Evolutionary conservation across 2,329 filamentous ascomycete species (phyloP).

Genomic region (Fusarium concolor): DNA sequence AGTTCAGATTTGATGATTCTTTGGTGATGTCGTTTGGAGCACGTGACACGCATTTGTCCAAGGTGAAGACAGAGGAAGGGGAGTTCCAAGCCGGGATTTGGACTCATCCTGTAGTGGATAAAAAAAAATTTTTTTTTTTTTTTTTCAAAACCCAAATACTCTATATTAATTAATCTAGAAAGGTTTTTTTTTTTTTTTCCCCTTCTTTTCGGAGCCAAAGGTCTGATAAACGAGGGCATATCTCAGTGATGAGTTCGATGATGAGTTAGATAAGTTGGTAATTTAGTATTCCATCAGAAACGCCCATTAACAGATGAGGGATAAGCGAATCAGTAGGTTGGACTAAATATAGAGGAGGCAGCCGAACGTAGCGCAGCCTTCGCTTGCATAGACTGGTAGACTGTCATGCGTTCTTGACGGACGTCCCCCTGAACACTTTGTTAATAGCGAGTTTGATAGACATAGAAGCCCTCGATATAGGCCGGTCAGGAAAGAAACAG

Average conservation of each 20-base stretch:
- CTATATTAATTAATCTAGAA: too few relatives aligned
- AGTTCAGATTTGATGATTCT: not conserved
- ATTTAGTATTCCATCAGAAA: not conserved
- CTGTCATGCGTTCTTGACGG: not conserved
- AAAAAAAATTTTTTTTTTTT: too few relatives aligned
- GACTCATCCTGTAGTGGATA: too few relatives aligned
- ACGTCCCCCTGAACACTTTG: not conserved
- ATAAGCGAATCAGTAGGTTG: not conserved
- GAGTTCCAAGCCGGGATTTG: too few relatives aligned
- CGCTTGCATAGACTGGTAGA: not conserved
- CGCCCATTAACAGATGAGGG: not conserved
- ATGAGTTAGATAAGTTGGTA: not conserved
- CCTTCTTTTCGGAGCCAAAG: too few relatives aligned
- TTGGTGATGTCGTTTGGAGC: conserved; percentile 7
- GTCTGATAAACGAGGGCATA: too few relatives aligned
- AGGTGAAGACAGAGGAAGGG: too few relatives aligned
- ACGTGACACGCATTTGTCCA: conserved; percentile 12
- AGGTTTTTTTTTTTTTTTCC: too few relatives aligned
- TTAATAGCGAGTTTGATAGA: not conserved
- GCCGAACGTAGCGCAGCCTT: not conserved
- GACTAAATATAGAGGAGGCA: not conserved
- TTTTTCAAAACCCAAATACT: too few relatives aligned
- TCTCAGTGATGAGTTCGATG: too few relatives aligned
- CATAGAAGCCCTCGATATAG: not conserved
- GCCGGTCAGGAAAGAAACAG: not conserved